Conservation (phyloP, 2,329 filamentous ascomycete species). For the Colletotrichum sp. region DNA sequence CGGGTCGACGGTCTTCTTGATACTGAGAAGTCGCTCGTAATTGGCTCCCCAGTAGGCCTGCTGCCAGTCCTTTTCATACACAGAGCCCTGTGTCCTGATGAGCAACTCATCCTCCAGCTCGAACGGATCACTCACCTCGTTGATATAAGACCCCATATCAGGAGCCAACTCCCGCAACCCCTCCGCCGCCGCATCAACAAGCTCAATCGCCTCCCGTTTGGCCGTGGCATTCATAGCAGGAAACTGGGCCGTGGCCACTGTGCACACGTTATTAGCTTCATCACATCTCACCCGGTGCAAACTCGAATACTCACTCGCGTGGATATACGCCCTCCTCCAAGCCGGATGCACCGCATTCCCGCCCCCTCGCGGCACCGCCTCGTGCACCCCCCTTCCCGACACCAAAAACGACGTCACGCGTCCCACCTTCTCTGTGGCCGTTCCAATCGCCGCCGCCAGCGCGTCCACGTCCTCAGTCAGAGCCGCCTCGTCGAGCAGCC, state of each 20-base stretch:
- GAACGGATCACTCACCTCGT: neutral
- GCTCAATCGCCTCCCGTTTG: conserved; percentile 26
- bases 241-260: conserved; percentile 33
- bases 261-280: conserved; percentile 6
- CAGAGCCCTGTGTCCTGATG: neutral
- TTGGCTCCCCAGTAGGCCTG: conserved; percentile 18
- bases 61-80: conserved; percentile 18
- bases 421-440: conserved; percentile 31
- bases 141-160: conserved; percentile 15
- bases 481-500: conserved; percentile 43
- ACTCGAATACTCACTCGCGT: conserved; percentile 35
- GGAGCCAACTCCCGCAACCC: conserved; percentile 32
- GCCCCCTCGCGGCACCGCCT: conserved; percentile 49
- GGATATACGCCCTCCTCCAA: conserved; percentile 48
- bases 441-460: conserved; percentile 41
- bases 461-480: conserved; percentile 38
- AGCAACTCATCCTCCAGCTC: neutral
- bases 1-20: conserved; percentile 17
- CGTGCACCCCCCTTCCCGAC: conserved; percentile 46
- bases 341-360: conserved; percentile 54
- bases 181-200: conserved; percentile 32
- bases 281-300: fast-evolving
- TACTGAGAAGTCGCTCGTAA: conserved; percentile 2
- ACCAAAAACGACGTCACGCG: conserved; percentile 43
- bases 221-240: conserved; percentile 37